Evolutionary conservation across 345 rosid species (phyloP), one percentile per base, ranked within the genome.

Genomic region (Orychophragmus violaceus): DNA sequence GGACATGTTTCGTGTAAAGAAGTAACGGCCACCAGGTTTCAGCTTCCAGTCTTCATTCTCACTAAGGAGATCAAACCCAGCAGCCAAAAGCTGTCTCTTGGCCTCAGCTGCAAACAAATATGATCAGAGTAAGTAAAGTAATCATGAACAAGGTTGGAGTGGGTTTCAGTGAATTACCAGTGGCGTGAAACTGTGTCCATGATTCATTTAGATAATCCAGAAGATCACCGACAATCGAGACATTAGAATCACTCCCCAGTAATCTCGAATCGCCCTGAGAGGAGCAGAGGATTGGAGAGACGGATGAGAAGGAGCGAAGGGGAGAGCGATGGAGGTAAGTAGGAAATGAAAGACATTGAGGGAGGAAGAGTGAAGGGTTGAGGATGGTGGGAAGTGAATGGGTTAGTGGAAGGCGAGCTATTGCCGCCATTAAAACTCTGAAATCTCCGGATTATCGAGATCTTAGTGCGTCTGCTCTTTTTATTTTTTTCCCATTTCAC

Each of bases 141-240:
- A 19, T 17, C 3, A 25, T 50, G 3, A 3, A 6, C 57, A n/a
- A 46, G 5, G 13, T 49, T 4, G 14, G 29, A 6, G 0, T 14
- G 39, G 14, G 17, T 60, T 8, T 29, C 46, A 27, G 8, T 54
- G 16, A 45, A 8, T 1, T 77, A 87, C 91, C 95, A 33, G 98
- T 85, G 46, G 96, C 96, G 55, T 89, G 96, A 66, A 91, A 91
- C 59, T 90, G 95, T 55, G 98, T 91, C 96, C 98, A 91, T 4
- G 96, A 91, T 71, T 87, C 98, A 41, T 91, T 91, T 24, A 91
- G 92, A 74, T 82, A 91, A 75, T 87, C 87, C 56, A 90, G 76
- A 62, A 88, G 79, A 70, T 81, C 91, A 2, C 82, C 86, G 6
- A 85, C 87, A 8, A 85, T 76, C 8, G 93, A 84, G 0, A 66